Conservation (phyloP, 1,284 basidiomycete genomes). For the Wolfiporia cocos region DNA sequence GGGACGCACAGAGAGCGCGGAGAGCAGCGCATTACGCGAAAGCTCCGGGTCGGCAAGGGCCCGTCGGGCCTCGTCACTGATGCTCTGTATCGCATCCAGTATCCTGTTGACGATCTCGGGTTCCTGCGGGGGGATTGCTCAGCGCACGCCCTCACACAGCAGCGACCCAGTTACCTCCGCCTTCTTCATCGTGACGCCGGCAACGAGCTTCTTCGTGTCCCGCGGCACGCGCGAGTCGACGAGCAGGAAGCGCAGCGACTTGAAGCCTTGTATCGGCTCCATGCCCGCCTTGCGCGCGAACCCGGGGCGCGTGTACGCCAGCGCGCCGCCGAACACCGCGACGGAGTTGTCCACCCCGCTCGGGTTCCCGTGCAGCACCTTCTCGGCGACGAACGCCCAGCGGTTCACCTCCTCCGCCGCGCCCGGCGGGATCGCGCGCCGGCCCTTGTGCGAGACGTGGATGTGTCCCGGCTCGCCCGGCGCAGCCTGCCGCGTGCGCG, state of each 20-base stretch:
- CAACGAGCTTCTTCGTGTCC: conserved; percentile 94
- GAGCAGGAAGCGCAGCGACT: conserved; percentile 75
- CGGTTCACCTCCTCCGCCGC: conserved; percentile 79
- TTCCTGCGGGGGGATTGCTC: too few species aligned
- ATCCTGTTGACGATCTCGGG: conserved; percentile 74
- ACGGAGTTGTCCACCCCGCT: conserved; percentile 98
- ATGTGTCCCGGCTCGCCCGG: conserved; percentile 40
- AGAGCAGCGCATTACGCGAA: conserved; percentile 54
- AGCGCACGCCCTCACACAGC: too few species aligned
- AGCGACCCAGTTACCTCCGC: too few species aligned
- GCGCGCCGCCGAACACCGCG: conserved; percentile 88
- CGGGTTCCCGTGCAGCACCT: conserved; percentile 96
- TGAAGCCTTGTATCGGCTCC: conserved; percentile 80
- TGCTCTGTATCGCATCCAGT: conserved; percentile 72
- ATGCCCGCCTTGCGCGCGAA: conserved; percentile 76
- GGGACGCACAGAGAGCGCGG: conserved; percentile 49
- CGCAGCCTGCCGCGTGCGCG: conserved; percentile 34
- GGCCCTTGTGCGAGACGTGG: conserved; percentile 59
- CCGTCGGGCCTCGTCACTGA: conserved; percentile 75
- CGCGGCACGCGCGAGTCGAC: conserved; percentile 91
- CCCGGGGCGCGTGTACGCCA: conserved; percentile 84
- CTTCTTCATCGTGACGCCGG: conserved; percentile 77
- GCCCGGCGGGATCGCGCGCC: conserved; percentile 51
- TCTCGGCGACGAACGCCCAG: conserved; percentile 95
- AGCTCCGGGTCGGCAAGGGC: conserved; percentile 74